Evolutionary conservation across 345 rosid species (phyloP), one percentile per base, ranked within the genome.

Genomic region (Heritiera littoralis): DNA sequence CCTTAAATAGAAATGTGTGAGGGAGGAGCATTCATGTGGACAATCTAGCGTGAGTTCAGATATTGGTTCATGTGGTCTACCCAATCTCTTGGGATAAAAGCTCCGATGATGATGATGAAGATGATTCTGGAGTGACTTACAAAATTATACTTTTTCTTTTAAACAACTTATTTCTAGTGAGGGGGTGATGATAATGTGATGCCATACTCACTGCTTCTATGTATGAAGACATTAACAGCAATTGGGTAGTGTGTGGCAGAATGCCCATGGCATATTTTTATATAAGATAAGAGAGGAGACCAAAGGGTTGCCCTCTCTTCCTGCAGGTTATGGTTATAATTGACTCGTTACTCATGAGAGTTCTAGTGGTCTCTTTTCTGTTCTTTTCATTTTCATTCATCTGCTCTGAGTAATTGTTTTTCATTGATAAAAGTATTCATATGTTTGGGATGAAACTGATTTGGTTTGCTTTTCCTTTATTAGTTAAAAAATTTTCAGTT

Each of bases 211-310:
- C 14, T 66, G 41, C 14, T 35, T 17, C 20, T 2, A 1, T 17
- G 15, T 49, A 23, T 30, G 59, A 30, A 14, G 75, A 30, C 60
- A 51, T 66, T 46, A 70, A 71, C 4, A 9, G 41, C 58, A 71
- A 14, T 30, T 4, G 5, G 12, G 43, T 51, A 13, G 56, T 7
- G 20, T 71, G 14, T 3, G 35, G 43, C 20, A 71, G 60, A 71
- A 71, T 0, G 1, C 43, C 59, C 58, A 51, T 71, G 23, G 75
- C 23, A 51, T 30, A 70, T 28, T 23, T 49, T n/a, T 48, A 13
- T 40, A 69, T 40, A 66, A 18, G 51, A 69, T 28, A 69, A 23
- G 15, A 69, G n/a, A 48, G 41, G 30, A 48, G 73, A 69, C 58
- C 23, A 56, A 69, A 48, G 74, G 7, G 41, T 2, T 70, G 59